A percentile compares a stretch with the other conserved stretches of the same genome.
These are phyloP conservation scores for Schizochytrium sp. DNA, from an alignment of 108 stramenopile genomes.

Conservation along the genomic window DNA sequence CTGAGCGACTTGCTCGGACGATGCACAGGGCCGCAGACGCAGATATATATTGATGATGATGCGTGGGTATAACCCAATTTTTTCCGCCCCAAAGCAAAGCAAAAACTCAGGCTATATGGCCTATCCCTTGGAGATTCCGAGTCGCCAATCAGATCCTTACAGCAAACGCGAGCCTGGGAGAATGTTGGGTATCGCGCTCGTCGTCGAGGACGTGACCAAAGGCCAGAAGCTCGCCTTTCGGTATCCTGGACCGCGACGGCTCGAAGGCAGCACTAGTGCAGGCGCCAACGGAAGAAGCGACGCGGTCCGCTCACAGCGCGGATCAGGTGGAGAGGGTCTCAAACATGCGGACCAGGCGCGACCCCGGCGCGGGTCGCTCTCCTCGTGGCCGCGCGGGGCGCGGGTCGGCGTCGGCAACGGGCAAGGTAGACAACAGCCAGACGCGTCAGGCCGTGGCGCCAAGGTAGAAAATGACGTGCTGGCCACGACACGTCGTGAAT, in stretches of 20 bases:
- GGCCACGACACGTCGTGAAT: not conserved
- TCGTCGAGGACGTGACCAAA: not conserved
- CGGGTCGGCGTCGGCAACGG: not conserved
- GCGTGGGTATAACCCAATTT: no score
- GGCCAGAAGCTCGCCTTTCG: slow-evolving; percentile 6
- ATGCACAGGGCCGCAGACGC: no score
- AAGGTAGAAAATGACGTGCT: not conserved
- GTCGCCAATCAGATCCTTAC: no score
- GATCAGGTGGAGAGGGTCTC: not conserved
- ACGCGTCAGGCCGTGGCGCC: not conserved
- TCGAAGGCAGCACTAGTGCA: not conserved
- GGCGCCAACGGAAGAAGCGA: not conserved
- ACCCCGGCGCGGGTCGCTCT: not conserved
- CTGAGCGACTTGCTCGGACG: no score
- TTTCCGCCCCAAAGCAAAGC: no score
- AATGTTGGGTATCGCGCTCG: not conserved
- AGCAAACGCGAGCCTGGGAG: no score
- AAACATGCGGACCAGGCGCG: not conserved
- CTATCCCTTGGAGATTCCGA: no score
- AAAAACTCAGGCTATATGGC: no score
- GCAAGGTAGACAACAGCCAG: not conserved
- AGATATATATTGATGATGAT: no score
- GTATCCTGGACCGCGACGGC: not conserved
- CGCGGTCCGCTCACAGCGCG: not conserved
- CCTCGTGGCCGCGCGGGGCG: not conserved